These are phyloP conservation scores for Canavalia ensiformis DNA, from an alignment of 306 rosid species.

Conservation along the genomic window DNA sequence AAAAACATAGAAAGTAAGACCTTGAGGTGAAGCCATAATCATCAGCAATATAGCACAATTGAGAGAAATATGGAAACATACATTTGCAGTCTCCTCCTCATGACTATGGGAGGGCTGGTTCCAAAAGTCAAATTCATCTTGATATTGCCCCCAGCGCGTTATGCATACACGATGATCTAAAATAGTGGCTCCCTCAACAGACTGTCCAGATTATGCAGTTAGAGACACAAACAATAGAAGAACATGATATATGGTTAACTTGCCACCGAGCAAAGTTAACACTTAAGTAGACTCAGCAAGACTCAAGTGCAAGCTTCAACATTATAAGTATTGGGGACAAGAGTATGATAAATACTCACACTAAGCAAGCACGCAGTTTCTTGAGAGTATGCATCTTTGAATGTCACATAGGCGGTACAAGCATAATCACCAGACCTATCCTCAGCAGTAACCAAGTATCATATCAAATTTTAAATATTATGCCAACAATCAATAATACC, in stretches of 20 bases:
- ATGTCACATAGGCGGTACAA: constrained; percentile 85
- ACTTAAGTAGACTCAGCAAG: no score
- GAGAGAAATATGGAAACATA: constrained; percentile 46
- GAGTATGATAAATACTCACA: constrained; percentile 61
- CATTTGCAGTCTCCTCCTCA: constrained; percentile 60
- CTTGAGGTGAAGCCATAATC: neutral
- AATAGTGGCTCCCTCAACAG: constrained; percentile 90
- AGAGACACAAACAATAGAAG: constrained; percentile 24
- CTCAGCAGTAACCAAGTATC: constrained; percentile 28
- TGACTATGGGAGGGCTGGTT: constrained; percentile 56
- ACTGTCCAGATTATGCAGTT: constrained; percentile 38
- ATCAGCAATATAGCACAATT: neutral
- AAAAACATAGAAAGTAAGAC: neutral
- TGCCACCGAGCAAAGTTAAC: no score
- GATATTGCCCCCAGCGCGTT: constrained; percentile 87
- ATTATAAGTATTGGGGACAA: constrained; percentile 7
- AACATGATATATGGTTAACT: no score
- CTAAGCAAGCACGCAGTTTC: constrained; percentile 96
- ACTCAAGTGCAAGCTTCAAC: neutral
- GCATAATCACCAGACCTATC: constrained; percentile 82
- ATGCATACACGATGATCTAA: constrained; percentile 92
- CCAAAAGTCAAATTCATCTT: constrained; percentile 82
- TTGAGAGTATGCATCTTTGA: constrained; percentile 85
- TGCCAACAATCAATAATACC: constrained; percentile 33
- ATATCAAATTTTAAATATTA: constrained; percentile 5